phyloP scores from a whole-genome alignment of 108 stramenopile genomes.

The Fragilaria crotonensis region DNA sequence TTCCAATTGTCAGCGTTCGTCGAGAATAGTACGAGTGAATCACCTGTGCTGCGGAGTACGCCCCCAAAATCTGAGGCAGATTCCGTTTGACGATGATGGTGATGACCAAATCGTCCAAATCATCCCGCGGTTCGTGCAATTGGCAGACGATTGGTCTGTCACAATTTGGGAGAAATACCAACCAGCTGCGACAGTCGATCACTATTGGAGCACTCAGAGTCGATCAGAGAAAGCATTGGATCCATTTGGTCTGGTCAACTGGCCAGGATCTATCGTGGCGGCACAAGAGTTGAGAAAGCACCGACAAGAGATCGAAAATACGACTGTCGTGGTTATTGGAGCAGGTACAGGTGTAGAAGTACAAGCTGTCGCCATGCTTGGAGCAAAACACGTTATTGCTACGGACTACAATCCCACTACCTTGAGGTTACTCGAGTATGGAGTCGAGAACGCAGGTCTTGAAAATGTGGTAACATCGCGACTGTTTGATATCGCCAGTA shows the following conservation, averaged over 20 bases:
- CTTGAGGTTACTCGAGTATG: constrained; percentile 49
- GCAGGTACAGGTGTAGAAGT: constrained; percentile 76
- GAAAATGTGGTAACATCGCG: constrained; percentile 10
- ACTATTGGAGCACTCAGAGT: constrained; percentile 44
- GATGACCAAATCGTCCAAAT: too few species aligned
- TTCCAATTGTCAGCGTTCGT: too few species aligned
- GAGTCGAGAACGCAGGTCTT: constrained; percentile 25
- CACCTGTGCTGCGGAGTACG: too few species aligned
- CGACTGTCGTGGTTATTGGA: constrained; percentile 58
- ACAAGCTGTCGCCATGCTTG: constrained; percentile 53
- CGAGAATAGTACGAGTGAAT: too few species aligned
- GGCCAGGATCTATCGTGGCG: constrained; percentile 78
- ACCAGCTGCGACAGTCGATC: constrained; percentile 56
- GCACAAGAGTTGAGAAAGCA: constrained; percentile 42
- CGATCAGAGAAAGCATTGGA: constrained; percentile 31
- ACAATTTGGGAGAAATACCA: constrained; percentile 76
- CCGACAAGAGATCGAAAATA: constrained; percentile 4
- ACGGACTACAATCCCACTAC: constrained; percentile 72
- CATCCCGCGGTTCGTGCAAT: constrained; percentile 5
- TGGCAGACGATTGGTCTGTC: constrained; percentile 21
- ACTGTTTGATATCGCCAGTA: constrained; percentile 35
- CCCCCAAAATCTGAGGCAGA: too few species aligned
- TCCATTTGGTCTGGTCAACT: constrained; percentile 76
- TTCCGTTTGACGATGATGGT: too few species aligned
- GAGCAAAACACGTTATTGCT: constrained; percentile 61